A percentile compares a stretch with the other conserved stretches of the same genome.
Conservation (phyloP, 164 flowering plant species). For the Vitis cinerea region DNA sequence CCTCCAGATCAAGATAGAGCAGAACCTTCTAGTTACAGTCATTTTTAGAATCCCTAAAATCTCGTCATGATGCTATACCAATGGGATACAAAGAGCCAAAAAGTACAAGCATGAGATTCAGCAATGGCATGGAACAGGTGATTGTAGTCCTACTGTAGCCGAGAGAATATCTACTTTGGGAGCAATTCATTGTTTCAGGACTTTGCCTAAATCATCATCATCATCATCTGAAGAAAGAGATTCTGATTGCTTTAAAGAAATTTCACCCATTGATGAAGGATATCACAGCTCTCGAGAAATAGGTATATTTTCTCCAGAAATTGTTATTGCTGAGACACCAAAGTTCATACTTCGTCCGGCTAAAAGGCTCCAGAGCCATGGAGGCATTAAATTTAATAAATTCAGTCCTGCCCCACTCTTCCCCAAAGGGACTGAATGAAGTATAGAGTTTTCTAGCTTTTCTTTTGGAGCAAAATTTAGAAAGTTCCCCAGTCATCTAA, state of each 20-base stretch:
- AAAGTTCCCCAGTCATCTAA: no score
- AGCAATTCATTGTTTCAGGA: constrained; percentile 30
- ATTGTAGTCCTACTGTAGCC: constrained; percentile 20
- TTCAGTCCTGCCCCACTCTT: constrained; percentile 26
- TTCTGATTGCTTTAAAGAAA: constrained; percentile 41
- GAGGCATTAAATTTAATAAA: constrained; percentile 19
- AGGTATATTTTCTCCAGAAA: constrained; percentile 27
- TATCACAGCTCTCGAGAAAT: constrained; percentile 12
- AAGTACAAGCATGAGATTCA: no score
- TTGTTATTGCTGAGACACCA: constrained; percentile 16
- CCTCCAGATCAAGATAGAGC: no score
- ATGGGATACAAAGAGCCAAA: no score
- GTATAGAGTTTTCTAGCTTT: constrained; percentile 24
- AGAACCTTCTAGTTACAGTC: no score
- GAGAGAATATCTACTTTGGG: constrained; percentile 22
- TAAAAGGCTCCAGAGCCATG: constrained; percentile 32
- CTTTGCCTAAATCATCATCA: constrained; percentile 24
- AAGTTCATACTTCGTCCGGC: constrained; percentile 22
- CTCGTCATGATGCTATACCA: no score
- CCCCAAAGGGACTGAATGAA: constrained; percentile 39
- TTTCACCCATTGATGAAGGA: constrained; percentile 28
- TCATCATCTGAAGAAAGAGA: constrained; percentile 40
- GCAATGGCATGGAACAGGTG: constrained; percentile 16
- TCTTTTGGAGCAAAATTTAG: constrained; percentile 35
- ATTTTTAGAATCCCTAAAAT: no score